These are phyloP conservation scores for Teratosphaeria viscida DNA, from an alignment of 2,329 filamentous ascomycete genomes.

Conservation along the genomic window DNA sequence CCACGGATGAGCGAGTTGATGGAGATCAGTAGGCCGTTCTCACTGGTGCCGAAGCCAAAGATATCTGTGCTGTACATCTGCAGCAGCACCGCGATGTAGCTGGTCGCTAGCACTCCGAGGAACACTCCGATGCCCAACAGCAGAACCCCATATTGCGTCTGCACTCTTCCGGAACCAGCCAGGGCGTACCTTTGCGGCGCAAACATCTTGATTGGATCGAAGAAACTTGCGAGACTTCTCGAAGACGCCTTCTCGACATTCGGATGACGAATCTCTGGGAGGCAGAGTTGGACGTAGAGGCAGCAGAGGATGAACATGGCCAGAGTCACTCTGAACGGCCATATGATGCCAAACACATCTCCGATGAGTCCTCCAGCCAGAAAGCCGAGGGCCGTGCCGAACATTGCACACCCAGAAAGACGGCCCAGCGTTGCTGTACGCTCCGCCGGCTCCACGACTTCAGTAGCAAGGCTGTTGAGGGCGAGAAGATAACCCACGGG, in stretches of 20 bases:
- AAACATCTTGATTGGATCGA: conserved; percentile 54
- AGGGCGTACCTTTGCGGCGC: conserved; percentile 46
- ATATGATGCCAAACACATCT: conserved; percentile 51
- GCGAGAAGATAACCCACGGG: conserved; percentile 59
- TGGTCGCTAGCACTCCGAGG: conserved; percentile 56
- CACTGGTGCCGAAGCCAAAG: conserved; percentile 34
- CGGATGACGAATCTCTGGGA: conserved; percentile 40
- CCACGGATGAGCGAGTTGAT: conserved; percentile 36
- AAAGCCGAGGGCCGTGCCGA: conserved; percentile 55
- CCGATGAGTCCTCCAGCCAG: conserved; percentile 55
- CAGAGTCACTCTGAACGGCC: conserved; percentile 56
- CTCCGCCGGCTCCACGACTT: conserved; percentile 49
- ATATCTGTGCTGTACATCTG: conserved; percentile 40
- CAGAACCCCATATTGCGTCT: conserved; percentile 51
- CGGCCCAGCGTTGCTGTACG: conserved; percentile 56
- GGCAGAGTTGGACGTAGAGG: conserved; percentile 30
- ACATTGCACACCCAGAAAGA: conserved; percentile 56
- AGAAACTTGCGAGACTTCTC: conserved; percentile 43
- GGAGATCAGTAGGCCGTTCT: conserved; percentile 37
- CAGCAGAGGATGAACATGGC: conserved; percentile 41
- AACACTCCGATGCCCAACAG: conserved; percentile 58
- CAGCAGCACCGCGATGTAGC: conserved; percentile 52
- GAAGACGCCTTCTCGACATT: conserved; percentile 18
- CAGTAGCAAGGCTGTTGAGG: conserved; percentile 57
- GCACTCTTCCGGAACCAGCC: conserved; percentile 36